phyloP scores from a whole-genome alignment of 2,329 filamentous ascomycete genomes.

The Colletotrichum trifolii region DNA sequence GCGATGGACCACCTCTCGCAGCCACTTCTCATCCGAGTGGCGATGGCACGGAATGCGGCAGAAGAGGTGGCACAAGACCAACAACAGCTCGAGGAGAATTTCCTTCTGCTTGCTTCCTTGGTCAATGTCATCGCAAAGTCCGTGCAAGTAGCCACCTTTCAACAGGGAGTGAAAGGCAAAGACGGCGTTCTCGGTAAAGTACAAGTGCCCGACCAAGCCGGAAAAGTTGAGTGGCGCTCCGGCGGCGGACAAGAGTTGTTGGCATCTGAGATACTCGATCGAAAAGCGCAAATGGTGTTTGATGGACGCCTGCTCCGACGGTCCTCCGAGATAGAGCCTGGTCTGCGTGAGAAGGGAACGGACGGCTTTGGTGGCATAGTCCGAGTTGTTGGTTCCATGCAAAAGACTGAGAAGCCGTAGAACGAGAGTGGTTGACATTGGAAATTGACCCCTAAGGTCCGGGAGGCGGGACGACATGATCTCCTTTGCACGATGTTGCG shows the following conservation, averaged over 20 bases:
- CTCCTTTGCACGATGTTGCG: conserved; percentile 69
- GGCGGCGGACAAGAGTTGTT: conserved; percentile 69
- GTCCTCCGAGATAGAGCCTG: conserved; percentile 76
- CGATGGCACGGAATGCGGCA: conserved; percentile 64
- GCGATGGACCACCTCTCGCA: conserved; percentile 60
- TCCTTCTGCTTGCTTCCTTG: conserved; percentile 52
- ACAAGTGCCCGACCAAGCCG: conserved; percentile 76
- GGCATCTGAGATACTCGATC: conserved; percentile 80
- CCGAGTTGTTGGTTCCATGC: conserved; percentile 71
- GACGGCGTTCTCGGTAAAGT: conserved; percentile 79
- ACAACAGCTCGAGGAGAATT: conserved; percentile 69
- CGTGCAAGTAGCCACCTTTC: conserved; percentile 74
- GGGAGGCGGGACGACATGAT: conserved; percentile 80
- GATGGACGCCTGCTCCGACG: conserved; percentile 74
- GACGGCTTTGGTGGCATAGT: conserved; percentile 71
- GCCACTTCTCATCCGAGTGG: conserved; percentile 53
- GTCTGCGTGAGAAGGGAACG: conserved; percentile 77
- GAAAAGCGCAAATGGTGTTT: conserved; percentile 84
- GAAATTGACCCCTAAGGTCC: conserved; percentile 81
- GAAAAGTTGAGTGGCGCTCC: conserved; percentile 80
- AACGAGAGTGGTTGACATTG: conserved; percentile 78
- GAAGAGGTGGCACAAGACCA: conserved; percentile 79
- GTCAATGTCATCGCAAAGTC: conserved; percentile 69
- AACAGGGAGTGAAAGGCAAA: conserved; percentile 83
- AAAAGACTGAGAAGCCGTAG: conserved; percentile 76